Evolutionary conservation across 2,329 filamentous ascomycete species (phyloP), one percentile per base, ranked within the genome.

Genomic region (Sarocladiaceae sp.): DNA sequence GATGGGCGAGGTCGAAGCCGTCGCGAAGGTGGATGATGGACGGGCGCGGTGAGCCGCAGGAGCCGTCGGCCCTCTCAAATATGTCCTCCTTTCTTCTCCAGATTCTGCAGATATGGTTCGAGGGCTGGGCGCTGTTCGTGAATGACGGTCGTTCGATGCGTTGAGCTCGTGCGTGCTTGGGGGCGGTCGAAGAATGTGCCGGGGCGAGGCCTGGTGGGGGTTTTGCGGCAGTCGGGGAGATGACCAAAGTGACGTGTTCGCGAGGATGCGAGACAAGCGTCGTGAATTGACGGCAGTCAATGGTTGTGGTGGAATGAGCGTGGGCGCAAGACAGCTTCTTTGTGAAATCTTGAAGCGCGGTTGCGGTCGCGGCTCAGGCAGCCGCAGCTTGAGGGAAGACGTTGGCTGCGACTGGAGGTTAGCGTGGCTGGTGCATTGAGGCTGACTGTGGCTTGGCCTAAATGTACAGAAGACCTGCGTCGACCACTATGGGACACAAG

Each of bases 291-390:
- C 7, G 15, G 33, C 12, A n/a, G 18, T 28, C 40, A 15, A 25
- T 17, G 44, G 10, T 20, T 7, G 44, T 31, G 44, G 44, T 15
- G n/a, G 5, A 22, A 17, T n/a, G 7, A n/a, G 22, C n/a, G 44
- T 5, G 23, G 44, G 44, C 44, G 44, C 44, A 48, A 31, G 18
- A 4, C 26, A 28, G n/a, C 4, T 20, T 48, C 26, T 31, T 48
- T 12, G 44, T 31, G 22, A 48, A 48, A 31, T 29, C 10, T 33
- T 48, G 44, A 22, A 33, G 25, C 44, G 26, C 26, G 26, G 44
- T 31, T 48, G 44, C 26, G 44, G 44, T 48, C 26, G 44, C 44
- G 44, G 23, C 18, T 31, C 44, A 15, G 25, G 40, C 8, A 28
- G 40, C 29, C 13, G 40, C 13, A 8, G 28, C 28, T 12, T 33